phyloP scores from a whole-genome alignment of 1,284 basidiomycete genomes.

The Ustilago xerochloae region DNA sequence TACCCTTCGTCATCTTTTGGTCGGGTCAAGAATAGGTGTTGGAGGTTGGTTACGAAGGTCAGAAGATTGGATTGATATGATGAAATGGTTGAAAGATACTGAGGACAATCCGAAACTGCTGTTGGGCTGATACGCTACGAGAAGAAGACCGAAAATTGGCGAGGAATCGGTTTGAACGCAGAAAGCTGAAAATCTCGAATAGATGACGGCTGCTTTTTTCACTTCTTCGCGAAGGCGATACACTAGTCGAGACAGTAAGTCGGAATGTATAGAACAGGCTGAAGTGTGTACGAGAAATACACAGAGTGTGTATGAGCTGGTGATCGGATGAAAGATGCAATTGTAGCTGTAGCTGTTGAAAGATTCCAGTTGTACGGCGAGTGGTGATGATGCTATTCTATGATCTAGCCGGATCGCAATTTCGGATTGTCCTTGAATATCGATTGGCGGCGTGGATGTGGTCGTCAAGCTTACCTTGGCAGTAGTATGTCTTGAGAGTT shows the following conservation, averaged over 20 bases:
- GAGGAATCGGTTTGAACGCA: background rate
- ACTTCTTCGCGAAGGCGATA: too few relatives aligned
- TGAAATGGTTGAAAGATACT: background rate
- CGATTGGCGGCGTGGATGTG: slow-evolving; percentile 8
- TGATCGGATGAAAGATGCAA: too few relatives aligned
- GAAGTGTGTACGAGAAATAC: too few relatives aligned
- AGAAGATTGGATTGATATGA: slow-evolving; percentile 14
- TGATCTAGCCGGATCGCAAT: slow-evolving; percentile 7
- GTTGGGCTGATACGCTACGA: background rate
- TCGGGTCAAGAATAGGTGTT: slow-evolving; percentile 5
- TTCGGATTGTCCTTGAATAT: slow-evolving; percentile 26
- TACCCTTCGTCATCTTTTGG: slow-evolving; percentile 67
- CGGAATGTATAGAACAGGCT: too few relatives aligned
- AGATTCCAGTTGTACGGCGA: background rate
- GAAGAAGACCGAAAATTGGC: background rate
- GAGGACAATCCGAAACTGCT: slow-evolving; percentile 34
- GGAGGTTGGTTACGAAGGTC: slow-evolving; percentile 3
- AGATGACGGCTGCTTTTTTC: too few relatives aligned
- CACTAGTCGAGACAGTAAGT: too few relatives aligned
- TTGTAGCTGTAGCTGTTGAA: background rate
- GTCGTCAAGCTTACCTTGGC: slow-evolving; percentile 49
- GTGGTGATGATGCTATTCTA: background rate
- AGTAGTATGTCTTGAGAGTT: slow-evolving; percentile 53
- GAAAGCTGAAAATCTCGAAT: background rate
- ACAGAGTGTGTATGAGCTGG: too few relatives aligned